phyloP scores from a whole-genome alignment of 768 basidiomycete genomes.

The Goffeauzyma gilvescens region DNA sequence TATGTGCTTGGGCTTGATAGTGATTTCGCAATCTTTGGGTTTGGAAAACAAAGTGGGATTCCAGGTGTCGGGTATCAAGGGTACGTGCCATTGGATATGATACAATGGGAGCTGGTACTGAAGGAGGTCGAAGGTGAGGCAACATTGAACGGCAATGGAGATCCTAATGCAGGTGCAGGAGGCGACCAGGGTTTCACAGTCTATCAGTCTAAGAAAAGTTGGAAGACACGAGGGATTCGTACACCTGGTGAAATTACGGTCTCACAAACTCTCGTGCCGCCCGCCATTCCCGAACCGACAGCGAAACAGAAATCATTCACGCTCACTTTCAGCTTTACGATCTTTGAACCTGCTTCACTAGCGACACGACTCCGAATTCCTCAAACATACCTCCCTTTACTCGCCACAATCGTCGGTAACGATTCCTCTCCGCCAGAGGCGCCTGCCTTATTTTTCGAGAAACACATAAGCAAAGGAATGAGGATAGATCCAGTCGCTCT shows the following conservation, averaged over 20 bases:
- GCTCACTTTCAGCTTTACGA: slow-evolving; percentile 16
- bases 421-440: slow-evolving; percentile 23
- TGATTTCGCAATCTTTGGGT: slow-evolving; percentile 26
- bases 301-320: slow-evolving; percentile 9
- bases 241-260: too few species aligned
- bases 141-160: too few species aligned
- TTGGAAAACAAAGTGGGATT: slow-evolving; percentile 3
- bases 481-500: slow-evolving; percentile 26
- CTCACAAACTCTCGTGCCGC: neutral
- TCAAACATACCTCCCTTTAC: slow-evolving; percentile 20
- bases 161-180: neutral
- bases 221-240: neutral
- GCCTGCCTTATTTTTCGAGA: slow-evolving; percentile 18
- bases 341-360: slow-evolving; percentile 17
- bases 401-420: slow-evolving; percentile 26
- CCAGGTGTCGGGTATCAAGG: slow-evolving; percentile 15
- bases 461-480: slow-evolving; percentile 6
- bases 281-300: neutral
- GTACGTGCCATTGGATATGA: slow-evolving; percentile 29
- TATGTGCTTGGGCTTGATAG: slow-evolving; percentile 27
- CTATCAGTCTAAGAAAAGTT: neutral
- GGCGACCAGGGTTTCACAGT: slow-evolving; percentile 4
- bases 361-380: slow-evolving; percentile 23
- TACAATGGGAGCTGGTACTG: slow-evolving; percentile 22
- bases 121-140: slow-evolving; percentile 23